A percentile compares a stretch with the other conserved stretches of the same genome.
phyloP scores from a whole-genome alignment of 805 yeast genomes.

The Wickerhamomyces alni region DNA sequence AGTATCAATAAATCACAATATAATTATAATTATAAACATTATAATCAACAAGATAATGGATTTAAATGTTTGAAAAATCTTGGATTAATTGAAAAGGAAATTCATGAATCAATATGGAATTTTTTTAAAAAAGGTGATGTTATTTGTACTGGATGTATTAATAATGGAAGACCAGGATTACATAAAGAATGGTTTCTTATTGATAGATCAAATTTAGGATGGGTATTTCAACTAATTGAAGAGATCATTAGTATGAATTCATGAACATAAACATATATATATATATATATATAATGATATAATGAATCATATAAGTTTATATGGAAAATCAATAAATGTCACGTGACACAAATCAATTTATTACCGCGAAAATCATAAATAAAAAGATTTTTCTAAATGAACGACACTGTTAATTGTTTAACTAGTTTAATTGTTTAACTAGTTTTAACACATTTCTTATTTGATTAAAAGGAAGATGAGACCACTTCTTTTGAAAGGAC shows the following conservation, averaged over 20 bases:
- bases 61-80: conserved; percentile 10
- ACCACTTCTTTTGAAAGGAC: conserved; percentile 79
- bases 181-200: conserved; percentile 24
- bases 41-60: conserved; percentile 7
- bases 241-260: neutral
- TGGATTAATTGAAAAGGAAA: conserved; percentile 12
- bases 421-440: too few relatives aligned
- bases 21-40: neutral
- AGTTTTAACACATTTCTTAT: too few relatives aligned
- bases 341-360: too few relatives aligned
- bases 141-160: conserved; percentile 18
- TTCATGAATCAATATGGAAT: conserved; percentile 13
- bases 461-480: conserved; percentile 37
- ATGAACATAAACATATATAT: too few relatives aligned
- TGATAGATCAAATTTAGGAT: conserved; percentile 10
- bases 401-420: too few relatives aligned
- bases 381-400: too few relatives aligned
- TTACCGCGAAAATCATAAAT: too few relatives aligned
- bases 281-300: too few relatives aligned
- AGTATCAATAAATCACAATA: conserved; percentile 1
- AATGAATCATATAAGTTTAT: too few relatives aligned
- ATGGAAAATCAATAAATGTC: too few relatives aligned
- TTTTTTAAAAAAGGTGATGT: conserved; percentile 20
- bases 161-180: conserved; percentile 7
- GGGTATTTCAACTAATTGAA: conserved; percentile 13